Evolutionary conservation across 2,329 filamentous ascomycete species (phyloP), one percentile per base, ranked within the genome.

Genomic region (Xylaria polymorpha): DNA sequence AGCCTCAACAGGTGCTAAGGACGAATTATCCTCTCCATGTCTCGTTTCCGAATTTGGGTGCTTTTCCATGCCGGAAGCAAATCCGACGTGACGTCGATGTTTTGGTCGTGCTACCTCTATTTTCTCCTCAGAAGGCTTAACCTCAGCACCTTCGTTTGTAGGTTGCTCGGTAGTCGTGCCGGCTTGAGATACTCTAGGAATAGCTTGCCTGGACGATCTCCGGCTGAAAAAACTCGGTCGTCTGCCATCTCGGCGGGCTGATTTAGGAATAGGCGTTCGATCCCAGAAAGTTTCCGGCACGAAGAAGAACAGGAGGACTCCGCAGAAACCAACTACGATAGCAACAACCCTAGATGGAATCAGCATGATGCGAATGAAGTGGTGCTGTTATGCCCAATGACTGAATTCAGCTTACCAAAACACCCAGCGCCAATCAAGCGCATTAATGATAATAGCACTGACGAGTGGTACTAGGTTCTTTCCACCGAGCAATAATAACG

Each of bases 201-300:
- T 59, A 39, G 59, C 63, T 6, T 75, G 74, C 50, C 78, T 79
- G 43, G 79, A 81, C 1, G 84, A 86, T 0, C 83, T 76, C 6
- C 85, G 80, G 25, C 81, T 83, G 65, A 87, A 82, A 61, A 88
- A 80, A 64, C 80, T 81, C 0, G 84, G 83, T 22, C 84, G 78
- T 67, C 79, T 83, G 7, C 78, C 77, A 2, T 79, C 74, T 48
- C 80, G 80, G 22, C 79, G 77, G 3, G 80, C 76, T 6, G 80
- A 77, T 55, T 74, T 79, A 1, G 81, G 81, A 37, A 80, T 67
- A 1, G 94, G 94, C 2, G 91, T 91, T 57, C 95, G 86, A 79
- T 98, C 94, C 95, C 95, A 98, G 73, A 97, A 98, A 0, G 94
- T 97, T 81, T 98, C 95, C 0, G 95, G 95, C 0, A 97, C 93